Evolutionary conservation across 2,329 filamentous ascomycete genomes (phyloP).

Genomic region (Penicillium digitatum): DNA sequence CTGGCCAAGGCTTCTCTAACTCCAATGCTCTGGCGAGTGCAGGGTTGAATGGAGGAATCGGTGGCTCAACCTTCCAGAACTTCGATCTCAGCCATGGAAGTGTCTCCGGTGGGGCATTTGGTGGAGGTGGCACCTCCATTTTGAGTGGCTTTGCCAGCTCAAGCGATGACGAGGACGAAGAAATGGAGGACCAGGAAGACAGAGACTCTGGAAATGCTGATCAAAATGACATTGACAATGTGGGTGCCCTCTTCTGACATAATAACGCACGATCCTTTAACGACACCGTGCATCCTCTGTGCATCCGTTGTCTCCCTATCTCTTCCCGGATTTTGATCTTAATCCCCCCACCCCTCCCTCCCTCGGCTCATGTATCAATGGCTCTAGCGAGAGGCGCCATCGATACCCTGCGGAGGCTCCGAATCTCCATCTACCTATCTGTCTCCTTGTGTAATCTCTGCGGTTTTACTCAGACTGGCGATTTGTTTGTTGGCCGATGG

Average conservation of each 20-base stretch:
- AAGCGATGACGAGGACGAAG: slow-evolving; percentile 93
- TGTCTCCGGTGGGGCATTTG: slow-evolving; percentile 67
- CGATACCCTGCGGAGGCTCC: background rate
- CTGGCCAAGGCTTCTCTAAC: slow-evolving; percentile 54
- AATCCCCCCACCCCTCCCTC: too few species aligned
- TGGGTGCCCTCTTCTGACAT: slow-evolving; percentile 61
- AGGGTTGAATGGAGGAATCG: slow-evolving; percentile 66
- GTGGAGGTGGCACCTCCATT: slow-evolving; percentile 61
- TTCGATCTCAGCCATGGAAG: slow-evolving; percentile 66
- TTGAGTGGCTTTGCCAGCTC: slow-evolving; percentile 90
- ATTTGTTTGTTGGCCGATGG: background rate
- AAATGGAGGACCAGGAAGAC: slow-evolving; percentile 68
- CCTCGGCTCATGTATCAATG: background rate
- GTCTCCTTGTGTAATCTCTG: background rate
- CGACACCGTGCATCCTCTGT: slow-evolving; percentile 11
- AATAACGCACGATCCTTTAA: slow-evolving; percentile 57
- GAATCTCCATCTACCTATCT: background rate
- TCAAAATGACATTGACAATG: slow-evolving; percentile 58
- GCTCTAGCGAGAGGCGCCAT: background rate
- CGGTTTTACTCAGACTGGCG: background rate
- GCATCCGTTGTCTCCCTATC: slow-evolving; percentile 2
- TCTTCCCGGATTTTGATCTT: background rate
- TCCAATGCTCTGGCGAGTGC: slow-evolving; percentile 74
- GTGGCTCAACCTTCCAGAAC: slow-evolving; percentile 48
- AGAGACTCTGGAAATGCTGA: slow-evolving; percentile 34